These are phyloP conservation scores for Cladosporium sp. DNA, from an alignment of 2,329 filamentous ascomycete genomes.

Conservation along the genomic window DNA sequence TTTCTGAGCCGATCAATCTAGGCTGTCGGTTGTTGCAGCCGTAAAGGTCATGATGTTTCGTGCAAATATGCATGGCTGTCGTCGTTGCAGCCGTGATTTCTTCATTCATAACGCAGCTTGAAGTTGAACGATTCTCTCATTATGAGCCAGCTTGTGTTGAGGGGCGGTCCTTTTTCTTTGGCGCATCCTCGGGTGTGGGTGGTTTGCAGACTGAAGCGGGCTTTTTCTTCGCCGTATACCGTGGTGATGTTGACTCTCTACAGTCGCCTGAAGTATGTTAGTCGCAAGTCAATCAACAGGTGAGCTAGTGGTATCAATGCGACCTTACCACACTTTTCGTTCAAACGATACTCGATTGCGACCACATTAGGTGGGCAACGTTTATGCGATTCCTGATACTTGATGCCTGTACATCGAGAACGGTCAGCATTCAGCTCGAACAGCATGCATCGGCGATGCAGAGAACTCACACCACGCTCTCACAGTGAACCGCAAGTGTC, in stretches of 20 bases:
- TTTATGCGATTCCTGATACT: slow-evolving; percentile 51
- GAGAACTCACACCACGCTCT: slow-evolving; percentile 48
- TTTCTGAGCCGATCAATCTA: neutral
- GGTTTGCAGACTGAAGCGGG: neutral
- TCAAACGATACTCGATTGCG: slow-evolving; percentile 47
- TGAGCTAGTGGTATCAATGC: neutral
- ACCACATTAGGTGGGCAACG: slow-evolving; percentile 54
- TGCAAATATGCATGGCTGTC: neutral
- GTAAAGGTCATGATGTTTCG: neutral
- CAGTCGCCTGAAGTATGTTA: slow-evolving; percentile 13
- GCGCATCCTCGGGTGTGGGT: neutral
- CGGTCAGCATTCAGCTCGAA: neutral
- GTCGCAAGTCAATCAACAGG: neutral
- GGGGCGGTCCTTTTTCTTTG: slow-evolving; percentile 4
- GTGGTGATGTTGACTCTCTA: slow-evolving; percentile 12
- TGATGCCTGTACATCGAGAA: slow-evolving; percentile 28
- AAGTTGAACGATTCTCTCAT: neutral
- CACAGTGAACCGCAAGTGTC: slow-evolving; percentile 53
- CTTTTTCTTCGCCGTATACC: slow-evolving; percentile 1
- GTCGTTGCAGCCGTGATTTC: neutral
- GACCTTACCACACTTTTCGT: slow-evolving; percentile 44
- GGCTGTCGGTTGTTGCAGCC: neutral
- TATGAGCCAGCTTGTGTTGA: neutral
- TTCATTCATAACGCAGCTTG: neutral
- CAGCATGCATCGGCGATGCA: neutral